Conservation (phyloP, 352 stramenopile species). For the Globisporangium heterothallicum region DNA sequence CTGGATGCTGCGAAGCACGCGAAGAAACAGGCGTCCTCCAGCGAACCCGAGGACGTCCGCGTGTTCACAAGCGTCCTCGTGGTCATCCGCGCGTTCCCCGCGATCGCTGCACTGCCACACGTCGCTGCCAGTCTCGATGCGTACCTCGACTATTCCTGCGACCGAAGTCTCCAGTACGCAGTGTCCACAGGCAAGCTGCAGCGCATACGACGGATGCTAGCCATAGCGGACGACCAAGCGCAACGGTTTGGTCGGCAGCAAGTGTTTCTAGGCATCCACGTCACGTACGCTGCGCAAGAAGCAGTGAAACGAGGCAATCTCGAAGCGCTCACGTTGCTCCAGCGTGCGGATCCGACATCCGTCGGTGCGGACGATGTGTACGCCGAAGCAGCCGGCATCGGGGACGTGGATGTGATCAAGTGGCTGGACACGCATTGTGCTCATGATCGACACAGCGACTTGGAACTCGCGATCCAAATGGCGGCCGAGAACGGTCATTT, state of each 20-base stretch:
- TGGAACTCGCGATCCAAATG: neutral
- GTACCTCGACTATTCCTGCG: constrained; percentile 21
- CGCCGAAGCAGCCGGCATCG: neutral
- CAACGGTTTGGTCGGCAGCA: neutral
- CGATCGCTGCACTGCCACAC: constrained; percentile 26
- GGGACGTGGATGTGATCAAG: neutral
- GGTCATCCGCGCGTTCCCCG: constrained; percentile 12
- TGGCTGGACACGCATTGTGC: constrained; percentile 2
- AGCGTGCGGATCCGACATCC: neutral
- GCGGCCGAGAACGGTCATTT: constrained; percentile 17
- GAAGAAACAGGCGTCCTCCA: too few species aligned
- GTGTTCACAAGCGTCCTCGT: constrained; percentile 16
- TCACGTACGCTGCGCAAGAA: constrained; percentile 7
- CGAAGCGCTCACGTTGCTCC: neutral
- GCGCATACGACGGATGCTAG: constrained; percentile 19
- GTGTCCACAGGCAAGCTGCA: constrained; percentile 7
- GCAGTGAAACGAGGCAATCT: constrained; percentile 15
- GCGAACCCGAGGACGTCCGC: too few species aligned
- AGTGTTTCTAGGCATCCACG: constrained; percentile 2
- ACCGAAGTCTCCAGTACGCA: constrained; percentile 18
- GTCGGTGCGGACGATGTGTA: neutral
- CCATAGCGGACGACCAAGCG: constrained; percentile 1
- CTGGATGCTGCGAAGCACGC: too few species aligned
- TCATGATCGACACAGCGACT: constrained; percentile 2
- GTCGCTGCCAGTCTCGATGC: constrained; percentile 16